A percentile compares a stretch with the other conserved stretches of the same genome.
These are phyloP conservation scores for Penicillium goetzii DNA, from an alignment of 495 filamentous ascomycete genomes.

Conservation along the genomic window DNA sequence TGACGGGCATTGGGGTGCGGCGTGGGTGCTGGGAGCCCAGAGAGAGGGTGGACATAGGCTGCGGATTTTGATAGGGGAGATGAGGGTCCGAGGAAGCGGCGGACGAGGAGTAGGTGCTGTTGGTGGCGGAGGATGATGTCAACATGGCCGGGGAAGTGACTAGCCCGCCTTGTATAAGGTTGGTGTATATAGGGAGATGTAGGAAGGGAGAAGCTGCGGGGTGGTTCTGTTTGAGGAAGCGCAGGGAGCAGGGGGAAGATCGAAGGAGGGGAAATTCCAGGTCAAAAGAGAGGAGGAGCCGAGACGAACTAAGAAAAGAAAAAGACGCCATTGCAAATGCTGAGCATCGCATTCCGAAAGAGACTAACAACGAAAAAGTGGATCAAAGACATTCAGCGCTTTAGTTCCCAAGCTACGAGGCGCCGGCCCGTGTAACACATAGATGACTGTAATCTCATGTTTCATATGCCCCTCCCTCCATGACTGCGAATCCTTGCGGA, in stretches of 20 bases:
- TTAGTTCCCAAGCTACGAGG: conserved; percentile 29
- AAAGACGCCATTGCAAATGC: conserved; percentile 14
- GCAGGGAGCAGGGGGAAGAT: conserved; percentile 24
- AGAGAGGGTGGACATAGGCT: conserved; percentile 34
- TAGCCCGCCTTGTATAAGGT: neutral
- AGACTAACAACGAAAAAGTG: conserved; percentile 34
- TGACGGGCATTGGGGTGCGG: conserved; percentile 29
- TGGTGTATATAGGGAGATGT: conserved; percentile 16
- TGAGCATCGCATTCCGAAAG: conserved; percentile 25
- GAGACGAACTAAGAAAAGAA: conserved; percentile 21
- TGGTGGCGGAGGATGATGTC: conserved; percentile 32
- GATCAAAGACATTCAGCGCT: conserved; percentile 33
- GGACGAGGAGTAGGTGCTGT: conserved; percentile 35
- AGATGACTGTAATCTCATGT: conserved; percentile 36
- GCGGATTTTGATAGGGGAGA: conserved; percentile 36
- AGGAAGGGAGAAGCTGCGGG: conserved; percentile 20
- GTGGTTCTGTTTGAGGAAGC: conserved; percentile 10
- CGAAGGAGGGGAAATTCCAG: conserved; percentile 11
- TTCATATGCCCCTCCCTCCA: conserved; percentile 14
- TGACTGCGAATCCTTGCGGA: conserved; percentile 9
- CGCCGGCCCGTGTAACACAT: conserved; percentile 35
- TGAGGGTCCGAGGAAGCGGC: conserved; percentile 37
- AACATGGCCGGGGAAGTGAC: conserved; percentile 26
- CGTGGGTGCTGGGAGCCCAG: conserved; percentile 31
- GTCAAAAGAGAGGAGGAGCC: conserved; percentile 17